Base-by-base conservation (phyloP, 192 early-diverging fungal genomes). In the Coemansia guatemalensis region DNA sequence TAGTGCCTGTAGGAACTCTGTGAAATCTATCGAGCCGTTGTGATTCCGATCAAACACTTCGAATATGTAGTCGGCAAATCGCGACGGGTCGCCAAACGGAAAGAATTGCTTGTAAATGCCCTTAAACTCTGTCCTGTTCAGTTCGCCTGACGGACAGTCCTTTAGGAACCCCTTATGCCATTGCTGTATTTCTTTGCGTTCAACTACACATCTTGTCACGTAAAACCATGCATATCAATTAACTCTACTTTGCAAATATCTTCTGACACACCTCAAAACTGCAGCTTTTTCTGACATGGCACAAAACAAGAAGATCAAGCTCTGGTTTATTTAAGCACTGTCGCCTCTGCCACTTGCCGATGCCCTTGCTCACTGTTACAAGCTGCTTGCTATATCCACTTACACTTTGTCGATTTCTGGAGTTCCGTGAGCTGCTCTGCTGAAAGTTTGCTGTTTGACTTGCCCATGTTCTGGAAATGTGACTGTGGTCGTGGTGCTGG, bases 101-200 rank as follows among this genome's bases (percentile, higher is more conserved):
- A 98, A 98, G 71, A 93, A 96, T 63, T 92, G 90, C 76, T 96
- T 95, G 82, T 95, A 98, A 56, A 96, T 94, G 55, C 92, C 88
- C 74, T 89, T 89, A 64, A 98, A 96, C 64, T 94, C 90, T 3
- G 87, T 78, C 68, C 88, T 86, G 83, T 92, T 87, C 29, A 98
- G 84, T 69, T 88, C 78, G 25, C 95, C 95, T 7, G 83, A 78
- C 8, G 95, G 95, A 63, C 93, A 95, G 67, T 95, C 94, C 76
- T 93, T 94, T 50, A 94, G 81, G 66, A 97, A 97, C 18, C 94
- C 93, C 74, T 94, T 94, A 82, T 95, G 92, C 95, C 95, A 97
- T 85, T 93, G 90, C 71, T 95, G 91, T 48, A 97, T 86, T 69
- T 97, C 95, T 67, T 92, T 95, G 73, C 93, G 93, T 77, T 97